Base-by-base conservation (phyloP, 1,284 basidiomycete species). In the Trametes sp. region DNA sequence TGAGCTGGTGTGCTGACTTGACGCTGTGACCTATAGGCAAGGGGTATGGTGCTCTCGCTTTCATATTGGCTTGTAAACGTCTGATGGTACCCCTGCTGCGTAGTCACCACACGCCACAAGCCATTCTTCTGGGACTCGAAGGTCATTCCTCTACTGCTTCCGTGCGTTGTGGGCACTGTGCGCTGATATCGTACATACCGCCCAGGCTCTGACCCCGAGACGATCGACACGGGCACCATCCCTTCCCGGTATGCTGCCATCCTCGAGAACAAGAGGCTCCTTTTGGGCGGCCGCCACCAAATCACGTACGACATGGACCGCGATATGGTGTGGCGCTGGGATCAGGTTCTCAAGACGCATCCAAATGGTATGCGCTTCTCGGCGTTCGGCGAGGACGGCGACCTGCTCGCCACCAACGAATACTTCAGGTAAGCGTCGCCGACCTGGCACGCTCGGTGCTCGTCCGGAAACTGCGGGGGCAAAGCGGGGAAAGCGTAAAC, bases 301-400 rank as follows among this genome's bases (percentile, higher is more conserved):
- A 93, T 98, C 66, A 78, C 83, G 41, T 98, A 94, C 71, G 91
- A 96, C 75, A 90, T 94, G 82, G 88, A 95, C 65, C 83, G 85
- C 41, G 96, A 98, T 74, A 92, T 98, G 88, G 80, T 96, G 46
- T 96, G 96, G 94, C 84, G 90, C 54, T 96, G 89, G 87, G 92
- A 94, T 69, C 87, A 87, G 59, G 89, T 92, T 23, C 82, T 93
- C 28, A 89, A 88, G 74, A 91, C 89, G 0, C 90, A 93, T 73
- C 92, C 94, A 0, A 96, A 96, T 72, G 96, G 96, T 29, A 95
- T 98, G 86, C 85, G 94, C 4, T 97, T 98, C 75, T 92, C 91
- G 51, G 93, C 89, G 19, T 98, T 96, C 70, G 89, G 86, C 62
- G 81, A 84, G 46, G 81, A 90, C 13, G 96, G 97, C 0, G 88